Base-by-base conservation (phyloP, 2,329 filamentous ascomycete genomes). In the Pseudocercospora fuligena region DNA sequence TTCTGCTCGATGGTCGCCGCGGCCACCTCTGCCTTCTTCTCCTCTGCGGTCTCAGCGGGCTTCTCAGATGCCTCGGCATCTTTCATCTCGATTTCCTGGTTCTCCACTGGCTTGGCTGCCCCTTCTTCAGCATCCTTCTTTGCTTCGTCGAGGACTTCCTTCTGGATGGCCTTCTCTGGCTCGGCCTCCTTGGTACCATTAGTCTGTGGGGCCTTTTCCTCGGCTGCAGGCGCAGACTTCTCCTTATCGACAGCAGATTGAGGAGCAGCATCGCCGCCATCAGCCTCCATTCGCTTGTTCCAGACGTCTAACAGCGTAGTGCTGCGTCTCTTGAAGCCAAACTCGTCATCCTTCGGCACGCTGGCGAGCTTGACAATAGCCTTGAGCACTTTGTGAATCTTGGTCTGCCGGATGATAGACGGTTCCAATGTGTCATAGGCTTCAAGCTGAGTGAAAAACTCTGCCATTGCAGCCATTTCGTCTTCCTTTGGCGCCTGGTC, bases 361-460 rank as follows among this genome's bases (percentile, higher is more conserved):
- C 86, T 86, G 51, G 90, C 87, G 8, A 99, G 85, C 83, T 97
- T 97, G 74, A 97, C 84, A 72, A 99, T 95, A 4, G 91, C 93
- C 83, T 96, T 97, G 65, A 99, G 86, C 11, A 99, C 94, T 83
- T 99, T 99, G 88, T 98, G 94, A 80, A 99, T 97, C 86, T 98
- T 99, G 69, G 95, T 99, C 14, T 83, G 85, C 70, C 92, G 89
- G 75, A 98, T 97, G 73, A 97, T 95, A 71, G 89, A 89, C 31
- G 92, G 92, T 78, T 98, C 94, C 4, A 98, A 87, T 70, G 97
- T 92, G 1, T 88, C 78, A 84, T 88, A 90, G 7, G 85, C 87
- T 81, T 99, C 95, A 5, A 99, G 87, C 79, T 96, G 92, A 31
- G 85, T 86, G 65, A 96, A 84, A 74, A 89, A 92, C 19, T 92